phyloP scores from a whole-genome alignment of 495 filamentous ascomycete species.

The Trichoderma orchidacearum region DNA sequence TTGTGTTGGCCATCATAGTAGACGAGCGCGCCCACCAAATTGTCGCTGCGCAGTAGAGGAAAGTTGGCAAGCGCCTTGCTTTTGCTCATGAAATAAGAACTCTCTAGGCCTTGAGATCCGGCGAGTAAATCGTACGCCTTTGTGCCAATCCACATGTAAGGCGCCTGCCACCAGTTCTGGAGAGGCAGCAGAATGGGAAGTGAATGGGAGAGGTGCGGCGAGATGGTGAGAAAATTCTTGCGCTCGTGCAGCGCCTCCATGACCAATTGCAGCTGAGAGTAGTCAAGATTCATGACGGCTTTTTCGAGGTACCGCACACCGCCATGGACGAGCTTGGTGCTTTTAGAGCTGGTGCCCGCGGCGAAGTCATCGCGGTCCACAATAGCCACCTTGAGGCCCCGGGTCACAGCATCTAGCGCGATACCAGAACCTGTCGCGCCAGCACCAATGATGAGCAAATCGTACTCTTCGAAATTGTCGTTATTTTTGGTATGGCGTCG shows the following conservation, averaged over 20 bases:
- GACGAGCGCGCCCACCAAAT: constrained; percentile 57
- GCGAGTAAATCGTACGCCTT: constrained; percentile 67
- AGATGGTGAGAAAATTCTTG: constrained; percentile 64
- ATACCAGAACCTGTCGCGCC: constrained; percentile 66
- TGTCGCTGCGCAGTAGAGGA: constrained; percentile 61
- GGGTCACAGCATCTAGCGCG: constrained; percentile 60
- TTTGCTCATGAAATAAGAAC: constrained; percentile 65
- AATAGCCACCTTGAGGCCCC: constrained; percentile 61
- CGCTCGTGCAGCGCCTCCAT: constrained; percentile 64
- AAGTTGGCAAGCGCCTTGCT: constrained; percentile 66
- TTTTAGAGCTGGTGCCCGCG: constrained; percentile 64
- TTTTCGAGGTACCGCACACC: constrained; percentile 72
- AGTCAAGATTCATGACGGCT: constrained; percentile 65
- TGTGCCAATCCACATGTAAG: constrained; percentile 69
- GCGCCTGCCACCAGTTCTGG: constrained; percentile 68
- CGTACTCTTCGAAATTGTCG: constrained; percentile 29
- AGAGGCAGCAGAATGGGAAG: constrained; percentile 72
- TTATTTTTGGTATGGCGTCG: constrained; percentile 16
- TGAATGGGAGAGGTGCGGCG: constrained; percentile 69
- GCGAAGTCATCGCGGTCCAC: constrained; percentile 69
- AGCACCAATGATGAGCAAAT: constrained; percentile 59
- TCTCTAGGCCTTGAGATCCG: constrained; percentile 66
- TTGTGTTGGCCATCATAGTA: constrained; percentile 79
- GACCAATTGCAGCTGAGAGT: constrained; percentile 64
- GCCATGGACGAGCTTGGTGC: constrained; percentile 68